These are phyloP conservation scores for Basipetospora chlamydospora DNA, from an alignment of 2,329 filamentous ascomycete species.

Conservation along the genomic window DNA sequence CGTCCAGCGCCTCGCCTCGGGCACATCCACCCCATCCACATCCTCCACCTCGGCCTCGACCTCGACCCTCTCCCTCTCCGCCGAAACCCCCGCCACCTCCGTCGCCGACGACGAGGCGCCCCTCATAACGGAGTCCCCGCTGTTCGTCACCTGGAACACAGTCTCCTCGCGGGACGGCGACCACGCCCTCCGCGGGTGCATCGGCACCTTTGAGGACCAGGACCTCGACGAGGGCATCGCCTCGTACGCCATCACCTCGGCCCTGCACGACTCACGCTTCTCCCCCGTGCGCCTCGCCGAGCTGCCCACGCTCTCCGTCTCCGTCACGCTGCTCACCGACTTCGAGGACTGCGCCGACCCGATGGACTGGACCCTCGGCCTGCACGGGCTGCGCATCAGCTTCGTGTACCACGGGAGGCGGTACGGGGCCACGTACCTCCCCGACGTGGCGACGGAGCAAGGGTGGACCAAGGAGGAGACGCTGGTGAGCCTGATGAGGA, in stretches of 20 bases:
- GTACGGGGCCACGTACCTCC: conserved; percentile 80
- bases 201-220: conserved; percentile 79
- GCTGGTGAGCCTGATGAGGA: conserved; percentile 76
- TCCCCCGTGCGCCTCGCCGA: conserved; percentile 36
- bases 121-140: conserved; percentile 40
- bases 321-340: conserved; percentile 70
- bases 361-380: conserved; percentile 76
- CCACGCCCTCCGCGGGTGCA: conserved; percentile 75
- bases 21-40: conserved; percentile 7
- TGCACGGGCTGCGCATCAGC: conserved; percentile 73
- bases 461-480: conserved; percentile 93
- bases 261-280: conserved; percentile 50
- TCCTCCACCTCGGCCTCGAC: conserved; percentile 18
- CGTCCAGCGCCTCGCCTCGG: conserved; percentile 24
- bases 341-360: conserved; percentile 63
- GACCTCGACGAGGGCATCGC: conserved; percentile 59
- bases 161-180: conserved; percentile 11
- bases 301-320: conserved; percentile 44
- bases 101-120: conserved; percentile 43
- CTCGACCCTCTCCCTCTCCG: conserved; percentile 17
- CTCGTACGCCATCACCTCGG: conserved; percentile 71
- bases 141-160: conserved; percentile 12
- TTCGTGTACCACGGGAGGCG: conserved; percentile 62
- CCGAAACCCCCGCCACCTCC: conserved; percentile 26
- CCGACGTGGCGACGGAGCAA: conserved; percentile 82